phyloP scores from a whole-genome alignment of 2,329 filamentous ascomycete species.

The Cladophialophora immunda region DNA sequence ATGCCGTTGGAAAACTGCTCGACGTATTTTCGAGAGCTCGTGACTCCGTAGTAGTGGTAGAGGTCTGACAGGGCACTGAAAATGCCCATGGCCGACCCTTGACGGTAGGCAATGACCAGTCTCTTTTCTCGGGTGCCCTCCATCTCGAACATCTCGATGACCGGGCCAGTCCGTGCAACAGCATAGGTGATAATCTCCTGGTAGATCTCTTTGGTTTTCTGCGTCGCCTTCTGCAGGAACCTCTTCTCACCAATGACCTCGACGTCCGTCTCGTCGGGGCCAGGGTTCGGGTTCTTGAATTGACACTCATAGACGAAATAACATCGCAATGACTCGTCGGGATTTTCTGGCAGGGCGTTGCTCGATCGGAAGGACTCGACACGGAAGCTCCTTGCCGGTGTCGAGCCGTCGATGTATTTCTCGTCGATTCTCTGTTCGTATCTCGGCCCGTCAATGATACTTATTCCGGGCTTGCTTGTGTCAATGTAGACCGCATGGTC shows the following conservation, averaged over 20 bases:
- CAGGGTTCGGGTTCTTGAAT: conserved; percentile 79
- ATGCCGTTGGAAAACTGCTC: conserved; percentile 99
- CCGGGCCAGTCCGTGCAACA: conserved; percentile 84
- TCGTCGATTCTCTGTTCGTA: conserved; percentile 94
- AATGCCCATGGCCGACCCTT: conserved; percentile 87
- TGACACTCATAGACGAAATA: conserved; percentile 99
- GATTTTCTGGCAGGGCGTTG: conserved; percentile 76
- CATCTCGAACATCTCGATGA: conserved; percentile 98
- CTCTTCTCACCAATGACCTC: conserved; percentile 92
- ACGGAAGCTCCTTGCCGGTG: conserved; percentile 77
- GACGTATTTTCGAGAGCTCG: conserved; percentile 95
- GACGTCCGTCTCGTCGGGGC: conserved; percentile 81
- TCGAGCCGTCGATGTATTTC: conserved; percentile 90
- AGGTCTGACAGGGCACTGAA: conserved; percentile 96
- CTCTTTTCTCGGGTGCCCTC: conserved; percentile 91
- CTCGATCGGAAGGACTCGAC: conserved; percentile 97
- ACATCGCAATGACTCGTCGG: conserved; percentile 86
- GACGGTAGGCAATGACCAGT: conserved; percentile 92
- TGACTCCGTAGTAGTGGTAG: conserved; percentile 98
- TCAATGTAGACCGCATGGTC: conserved; percentile 99
- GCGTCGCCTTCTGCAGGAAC: conserved; percentile 94
- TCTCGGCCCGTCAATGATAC: conserved; percentile 77
- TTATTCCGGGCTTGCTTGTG: conserved; percentile 88
- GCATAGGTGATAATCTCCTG: conserved; percentile 90
- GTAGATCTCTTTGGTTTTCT: conserved; percentile 95